Evolutionary conservation across 2,329 filamentous ascomycete species (phyloP), one percentile per base, ranked within the genome.

Genomic region (Calcarisporium arbuscula): DNA sequence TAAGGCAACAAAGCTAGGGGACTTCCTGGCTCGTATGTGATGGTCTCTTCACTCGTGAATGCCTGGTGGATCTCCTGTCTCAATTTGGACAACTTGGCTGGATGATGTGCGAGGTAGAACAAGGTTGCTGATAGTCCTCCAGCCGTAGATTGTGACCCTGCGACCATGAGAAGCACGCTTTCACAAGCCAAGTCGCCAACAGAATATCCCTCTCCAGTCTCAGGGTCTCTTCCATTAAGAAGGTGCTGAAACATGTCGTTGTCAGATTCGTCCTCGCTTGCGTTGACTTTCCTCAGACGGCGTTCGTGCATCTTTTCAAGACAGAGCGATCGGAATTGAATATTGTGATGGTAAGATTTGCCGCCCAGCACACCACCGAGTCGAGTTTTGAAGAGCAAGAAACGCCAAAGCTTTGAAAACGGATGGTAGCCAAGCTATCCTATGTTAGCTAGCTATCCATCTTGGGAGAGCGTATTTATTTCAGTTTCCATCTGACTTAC

Each of bases 191-290:
- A 40, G 25, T 53, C 50, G 3, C 41, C 29, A 1, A 32, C 16
- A 7, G 29, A 43, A 23, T 49, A 51, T 10, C 48, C 48, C n/a
- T 36, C 36, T 22, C 50, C 49, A 2, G 49, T 50, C 25, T 47
- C 41, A 3, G 48, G 48, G 5, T 52, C 49, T 9, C 34, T 32
- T 0, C 43, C 40, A 12, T 39, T 25, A 30, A 48, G 38, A 14
- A 52, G 38, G 21, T 49, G 43, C 20, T 50, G 40, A 17, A 51
- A 51, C 21, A 52, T 49, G 36, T 51, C 50, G 16, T 43, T 52
- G 32, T 43, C 41, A 2, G 8, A 17, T 8, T 43, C 34, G 6
- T 14, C 28, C 8, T 41, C 36, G 9, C 27, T n/a, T 3, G 8
- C 9, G 5, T 36, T 26, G 5, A 25, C 18, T 8, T 15, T 14